Evolutionary conservation across 306 rosid species (phyloP).

Genomic region (Trifolium repens): DNA sequence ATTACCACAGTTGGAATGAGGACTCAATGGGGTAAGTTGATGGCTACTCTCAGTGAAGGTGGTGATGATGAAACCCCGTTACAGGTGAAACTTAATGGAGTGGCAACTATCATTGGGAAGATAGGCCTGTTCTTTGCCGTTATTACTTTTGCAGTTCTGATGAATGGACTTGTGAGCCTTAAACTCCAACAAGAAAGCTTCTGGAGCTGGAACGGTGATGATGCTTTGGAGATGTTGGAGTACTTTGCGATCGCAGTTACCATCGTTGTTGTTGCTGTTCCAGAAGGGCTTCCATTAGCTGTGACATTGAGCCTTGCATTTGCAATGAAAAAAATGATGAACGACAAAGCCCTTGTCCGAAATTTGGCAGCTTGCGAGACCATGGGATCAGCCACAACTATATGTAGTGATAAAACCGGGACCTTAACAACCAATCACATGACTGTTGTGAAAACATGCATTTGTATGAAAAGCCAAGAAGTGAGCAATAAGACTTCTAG

Average conservation of each 20-base stretch:
- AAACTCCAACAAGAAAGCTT: constrained; percentile 68
- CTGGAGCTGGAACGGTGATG: constrained; percentile 84
- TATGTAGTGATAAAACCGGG: constrained; percentile 96
- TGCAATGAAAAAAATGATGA: constrained; percentile 99
- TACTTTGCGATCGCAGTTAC: constrained; percentile 92
- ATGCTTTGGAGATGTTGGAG: constrained; percentile 75
- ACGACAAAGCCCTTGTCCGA: constrained; percentile 94
- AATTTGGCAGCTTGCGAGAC: constrained; percentile 98
- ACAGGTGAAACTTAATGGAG: constrained; percentile 96
- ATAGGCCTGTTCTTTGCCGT: constrained; percentile 87
- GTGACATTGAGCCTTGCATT: constrained; percentile 97
- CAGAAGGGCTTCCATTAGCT: constrained; percentile 94
- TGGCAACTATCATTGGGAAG: constrained; percentile 94
- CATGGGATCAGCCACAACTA: constrained; percentile 96
- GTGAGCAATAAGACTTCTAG: constrained; percentile 53
- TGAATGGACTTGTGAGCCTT: constrained; percentile 69
- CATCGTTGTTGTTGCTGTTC: constrained; percentile 96
- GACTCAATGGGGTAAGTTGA: constrained; percentile 98
- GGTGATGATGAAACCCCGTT: constrained; percentile 98
- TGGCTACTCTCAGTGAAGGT: constrained; percentile 96
- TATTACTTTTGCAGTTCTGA: constrained; percentile 82
- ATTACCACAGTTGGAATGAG: constrained; percentile 94
- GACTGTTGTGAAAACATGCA: constrained; percentile 95
- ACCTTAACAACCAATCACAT: constrained; percentile 92
- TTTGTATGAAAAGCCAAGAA: constrained; percentile 74